Evolutionary conservation across 2,329 filamentous ascomycete species (phyloP).

Genomic region (Fusarium redolens): DNA sequence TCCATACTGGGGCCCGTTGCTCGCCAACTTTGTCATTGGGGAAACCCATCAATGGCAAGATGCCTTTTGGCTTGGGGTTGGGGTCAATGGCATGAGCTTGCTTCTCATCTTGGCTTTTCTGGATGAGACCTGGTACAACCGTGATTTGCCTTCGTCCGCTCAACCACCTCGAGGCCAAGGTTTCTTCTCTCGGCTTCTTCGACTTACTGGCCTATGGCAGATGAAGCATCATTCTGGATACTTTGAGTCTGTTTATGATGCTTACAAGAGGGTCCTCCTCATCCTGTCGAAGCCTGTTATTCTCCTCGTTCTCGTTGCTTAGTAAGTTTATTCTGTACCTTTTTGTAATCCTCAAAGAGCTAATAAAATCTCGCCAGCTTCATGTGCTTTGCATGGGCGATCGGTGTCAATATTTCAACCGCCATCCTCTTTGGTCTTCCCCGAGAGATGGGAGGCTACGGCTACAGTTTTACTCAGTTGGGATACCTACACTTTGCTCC

Average conservation of each 20-base stretch:
- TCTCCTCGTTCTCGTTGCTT: constrained; percentile 17
- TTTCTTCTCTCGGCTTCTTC: constrained; percentile 38
- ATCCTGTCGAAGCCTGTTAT: constrained; percentile 29
- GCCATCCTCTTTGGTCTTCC: constrained; percentile 58
- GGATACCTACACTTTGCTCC: constrained; percentile 70
- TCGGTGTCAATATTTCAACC: constrained; percentile 68
- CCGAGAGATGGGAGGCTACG: constrained; percentile 55
- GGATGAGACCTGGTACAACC: constrained; percentile 63
- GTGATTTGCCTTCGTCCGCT: constrained; percentile 50
- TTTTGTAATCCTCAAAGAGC: not conserved
- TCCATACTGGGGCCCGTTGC: constrained; percentile 59
- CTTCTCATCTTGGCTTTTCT: constrained; percentile 55
- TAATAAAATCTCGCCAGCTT: constrained; percentile 10
- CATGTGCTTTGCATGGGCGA: constrained; percentile 60
- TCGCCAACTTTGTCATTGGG: constrained; percentile 61
- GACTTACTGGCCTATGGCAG: constrained; percentile 31
- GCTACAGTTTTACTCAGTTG: constrained; percentile 61
- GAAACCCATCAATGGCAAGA: constrained; percentile 56
- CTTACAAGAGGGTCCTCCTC: constrained; percentile 25
- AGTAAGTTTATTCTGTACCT: constrained; percentile 2
- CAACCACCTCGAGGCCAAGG: constrained; percentile 51
- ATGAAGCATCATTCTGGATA: constrained; percentile 27
- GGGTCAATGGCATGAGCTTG: constrained; percentile 52
- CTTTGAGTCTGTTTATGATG: constrained; percentile 13
- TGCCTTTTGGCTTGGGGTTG: constrained; percentile 61